Evolutionary conservation across 1,284 basidiomycete genomes (phyloP).

Genomic region (Pseudozyma flocculosa): DNA sequence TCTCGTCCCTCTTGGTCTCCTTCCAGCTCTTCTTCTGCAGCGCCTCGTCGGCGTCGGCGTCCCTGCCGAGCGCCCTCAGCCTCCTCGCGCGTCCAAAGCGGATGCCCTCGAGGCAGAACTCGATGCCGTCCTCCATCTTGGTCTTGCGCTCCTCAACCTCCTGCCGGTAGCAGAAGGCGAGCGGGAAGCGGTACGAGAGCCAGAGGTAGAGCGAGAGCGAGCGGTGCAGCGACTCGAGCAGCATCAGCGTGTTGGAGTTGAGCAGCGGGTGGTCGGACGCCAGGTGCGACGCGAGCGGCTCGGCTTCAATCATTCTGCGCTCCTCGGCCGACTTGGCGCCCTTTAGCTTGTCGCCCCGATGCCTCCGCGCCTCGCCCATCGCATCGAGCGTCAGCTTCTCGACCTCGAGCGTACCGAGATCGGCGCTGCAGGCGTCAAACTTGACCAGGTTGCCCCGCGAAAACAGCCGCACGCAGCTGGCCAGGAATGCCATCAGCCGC

Average conservation of each 20-base stretch:
- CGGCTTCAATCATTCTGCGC: not conserved
- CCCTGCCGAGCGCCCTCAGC: slow-evolving; percentile 31
- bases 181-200: slow-evolving; percentile 75
- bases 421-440: slow-evolving; percentile 57
- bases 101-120: slow-evolving; percentile 59
- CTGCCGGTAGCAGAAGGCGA: slow-evolving; percentile 69
- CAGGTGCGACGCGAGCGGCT: slow-evolving; percentile 19
- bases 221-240: slow-evolving; percentile 80
- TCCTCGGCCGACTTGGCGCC: not conserved
- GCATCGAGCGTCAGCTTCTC: slow-evolving; percentile 10
- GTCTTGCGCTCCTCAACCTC: slow-evolving; percentile 66
- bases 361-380: not conserved
- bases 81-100: slow-evolving; percentile 46
- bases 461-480: slow-evolving; percentile 58
- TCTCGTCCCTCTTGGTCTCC: not conserved
- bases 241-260: slow-evolving; percentile 58
- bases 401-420: slow-evolving; percentile 60
- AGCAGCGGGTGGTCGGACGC: slow-evolving; percentile 11
- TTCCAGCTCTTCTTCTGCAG: slow-evolving; percentile 1
- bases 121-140: slow-evolving; percentile 71
- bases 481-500: slow-evolving; percentile 58
- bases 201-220: slow-evolving; percentile 82
- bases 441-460: slow-evolving; percentile 58
- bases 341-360: slow-evolving; percentile 3
- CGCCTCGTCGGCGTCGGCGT: not conserved